These are phyloP conservation scores for Thuidium tamariscinum DNA, from an alignment of 225 moss, liverwort and hornwort genomes.

Conservation along the genomic window DNA sequence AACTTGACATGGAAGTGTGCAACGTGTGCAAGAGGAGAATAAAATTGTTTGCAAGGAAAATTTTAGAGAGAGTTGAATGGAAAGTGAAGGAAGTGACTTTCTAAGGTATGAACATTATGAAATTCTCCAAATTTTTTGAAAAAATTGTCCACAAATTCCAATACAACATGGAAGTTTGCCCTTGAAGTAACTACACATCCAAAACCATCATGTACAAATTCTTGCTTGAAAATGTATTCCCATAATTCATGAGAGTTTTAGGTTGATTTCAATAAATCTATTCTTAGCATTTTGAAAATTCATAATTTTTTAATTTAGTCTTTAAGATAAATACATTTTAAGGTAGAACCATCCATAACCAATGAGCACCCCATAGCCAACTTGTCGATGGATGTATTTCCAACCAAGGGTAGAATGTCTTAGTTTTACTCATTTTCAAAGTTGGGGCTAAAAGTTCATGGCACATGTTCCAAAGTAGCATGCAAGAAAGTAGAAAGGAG, in stretches of 20 bases:
- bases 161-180: accelerated
- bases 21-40: too few relatives aligned
- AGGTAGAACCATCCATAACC: too few relatives aligned
- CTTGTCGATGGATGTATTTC: too few relatives aligned
- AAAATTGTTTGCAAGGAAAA: too few relatives aligned
- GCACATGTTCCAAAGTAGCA: too few relatives aligned
- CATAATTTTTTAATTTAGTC: not conserved
- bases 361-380: too few relatives aligned
- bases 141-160: accelerated
- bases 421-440: too few relatives aligned
- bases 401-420: too few relatives aligned
- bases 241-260: accelerated
- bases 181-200: accelerated
- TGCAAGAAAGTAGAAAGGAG: too few relatives aligned
- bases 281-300: not conserved
- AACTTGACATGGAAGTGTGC: too few relatives aligned
- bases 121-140: not conserved
- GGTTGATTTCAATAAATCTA: accelerated
- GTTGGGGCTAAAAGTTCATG: too few relatives aligned
- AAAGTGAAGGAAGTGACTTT: not conserved
- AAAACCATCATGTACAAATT: not conserved
- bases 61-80: accelerated
- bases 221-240: not conserved
- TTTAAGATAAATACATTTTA: not conserved
- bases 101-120: not conserved